phyloP scores from a whole-genome alignment of 106 monocot species.

The Platanthera zijinensis region DNA sequence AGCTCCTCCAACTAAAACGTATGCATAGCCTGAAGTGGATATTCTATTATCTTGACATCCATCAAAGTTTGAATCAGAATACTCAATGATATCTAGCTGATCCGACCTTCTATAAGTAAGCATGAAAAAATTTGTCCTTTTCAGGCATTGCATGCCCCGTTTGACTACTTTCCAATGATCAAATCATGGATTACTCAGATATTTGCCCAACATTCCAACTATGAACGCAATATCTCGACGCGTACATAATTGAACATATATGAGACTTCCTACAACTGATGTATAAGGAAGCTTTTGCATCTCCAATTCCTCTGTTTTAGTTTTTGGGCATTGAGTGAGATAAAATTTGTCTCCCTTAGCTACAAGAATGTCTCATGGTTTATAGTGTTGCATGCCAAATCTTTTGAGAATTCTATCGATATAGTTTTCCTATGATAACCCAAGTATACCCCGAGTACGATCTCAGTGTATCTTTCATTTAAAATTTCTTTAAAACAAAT shows the following conservation, averaged over 20 bases:
- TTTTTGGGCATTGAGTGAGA: neutral
- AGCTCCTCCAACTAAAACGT: neutral
- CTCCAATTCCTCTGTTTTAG: neutral
- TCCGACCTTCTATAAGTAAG: slow-evolving; percentile 3
- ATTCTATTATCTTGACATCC: slow-evolving; percentile 1
- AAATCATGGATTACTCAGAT: slow-evolving; percentile 9
- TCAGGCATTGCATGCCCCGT: slow-evolving; percentile 2
- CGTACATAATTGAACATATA: slow-evolving; percentile 6
- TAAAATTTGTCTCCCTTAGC: slow-evolving; percentile 3
- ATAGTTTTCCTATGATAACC: slow-evolving; percentile 2
- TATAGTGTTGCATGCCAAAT: neutral
- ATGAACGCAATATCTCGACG: neutral
- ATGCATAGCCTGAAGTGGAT: neutral
- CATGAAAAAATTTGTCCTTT: neutral
- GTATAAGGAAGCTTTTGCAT: slow-evolving; percentile 6
- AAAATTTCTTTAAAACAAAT: neutral
- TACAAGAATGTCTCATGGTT: neutral
- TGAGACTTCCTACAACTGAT: slow-evolving; percentile 6
- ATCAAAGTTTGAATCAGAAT: slow-evolving; percentile 3
- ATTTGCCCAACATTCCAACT: neutral
- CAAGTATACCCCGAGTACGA: neutral
- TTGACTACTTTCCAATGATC: slow-evolving; percentile 8
- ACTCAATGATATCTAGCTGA: neutral
- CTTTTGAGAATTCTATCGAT: neutral
- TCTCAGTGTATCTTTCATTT: slow-evolving; percentile 11